phyloP scores from a whole-genome alignment of 331 rosid genomes.

The Malus hybrid region DNA sequence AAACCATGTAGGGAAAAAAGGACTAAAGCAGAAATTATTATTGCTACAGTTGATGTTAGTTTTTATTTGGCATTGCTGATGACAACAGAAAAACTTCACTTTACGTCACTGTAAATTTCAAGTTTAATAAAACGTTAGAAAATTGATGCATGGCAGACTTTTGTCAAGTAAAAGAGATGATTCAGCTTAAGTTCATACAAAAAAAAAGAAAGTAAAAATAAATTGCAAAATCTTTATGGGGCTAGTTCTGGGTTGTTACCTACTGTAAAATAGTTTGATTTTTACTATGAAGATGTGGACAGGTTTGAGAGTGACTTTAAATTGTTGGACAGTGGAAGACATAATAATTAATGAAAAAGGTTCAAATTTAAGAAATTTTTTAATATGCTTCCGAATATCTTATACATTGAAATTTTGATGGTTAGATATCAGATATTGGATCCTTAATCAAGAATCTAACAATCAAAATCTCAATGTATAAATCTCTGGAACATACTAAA shows the following conservation, averaged over 20 bases:
- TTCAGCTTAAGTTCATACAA: not conserved
- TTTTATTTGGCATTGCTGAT: slow-evolving; percentile 13
- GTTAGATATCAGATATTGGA: rapidly evolving
- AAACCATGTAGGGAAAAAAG: not conserved
- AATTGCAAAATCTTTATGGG: not conserved
- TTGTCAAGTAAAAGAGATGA: slow-evolving; percentile 3
- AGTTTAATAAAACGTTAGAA: not conserved
- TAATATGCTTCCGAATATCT: not conserved
- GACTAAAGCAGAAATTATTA: not conserved
- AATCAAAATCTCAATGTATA: not conserved
- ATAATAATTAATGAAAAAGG: slow-evolving; percentile 20
- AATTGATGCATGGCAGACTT: not conserved
- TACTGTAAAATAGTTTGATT: slow-evolving; percentile 17
- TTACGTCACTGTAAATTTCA: not conserved
- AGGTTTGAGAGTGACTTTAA: slow-evolving; percentile 13
- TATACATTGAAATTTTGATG: too few relatives aligned
- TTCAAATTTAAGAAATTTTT: slow-evolving; percentile 6
- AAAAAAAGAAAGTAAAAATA: not conserved
- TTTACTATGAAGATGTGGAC: slow-evolving; percentile 10
- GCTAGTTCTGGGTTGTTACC: slow-evolving; percentile 5
- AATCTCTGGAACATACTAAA: not conserved
- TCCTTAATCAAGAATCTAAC: not conserved
- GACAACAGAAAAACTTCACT: not conserved
- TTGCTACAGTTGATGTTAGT: slow-evolving; percentile 2
- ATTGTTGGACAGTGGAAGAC: slow-evolving; percentile 13